phyloP scores from a whole-genome alignment of 345 rosid species.

The Aethionema arabicum region DNA sequence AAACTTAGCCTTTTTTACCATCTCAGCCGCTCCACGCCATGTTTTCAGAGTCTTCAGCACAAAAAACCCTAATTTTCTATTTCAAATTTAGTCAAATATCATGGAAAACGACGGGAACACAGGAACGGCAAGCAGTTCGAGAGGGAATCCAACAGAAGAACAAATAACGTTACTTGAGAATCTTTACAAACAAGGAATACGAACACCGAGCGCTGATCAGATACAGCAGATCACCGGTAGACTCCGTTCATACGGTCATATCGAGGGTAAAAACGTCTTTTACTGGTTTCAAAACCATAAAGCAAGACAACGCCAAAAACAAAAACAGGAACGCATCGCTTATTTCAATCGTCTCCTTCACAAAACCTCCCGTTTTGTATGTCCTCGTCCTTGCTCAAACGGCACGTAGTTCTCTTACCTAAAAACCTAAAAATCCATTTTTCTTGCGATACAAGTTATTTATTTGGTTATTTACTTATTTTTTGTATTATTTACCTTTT shows the following conservation, averaged over 20 bases:
- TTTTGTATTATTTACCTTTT: neutral
- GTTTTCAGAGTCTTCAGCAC: slow-evolving; percentile 91
- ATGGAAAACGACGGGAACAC: slow-evolving; percentile 31
- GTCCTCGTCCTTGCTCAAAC: slow-evolving; percentile 48
- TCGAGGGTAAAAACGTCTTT: slow-evolving; percentile 97
- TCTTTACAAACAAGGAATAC: slow-evolving; percentile 67
- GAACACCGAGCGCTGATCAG: slow-evolving; percentile 90
- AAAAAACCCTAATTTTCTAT: slow-evolving; percentile 28
- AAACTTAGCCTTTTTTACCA: slow-evolving; percentile 29
- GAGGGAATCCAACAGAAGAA: slow-evolving; percentile 96
- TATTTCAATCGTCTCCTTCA: slow-evolving; percentile 54
- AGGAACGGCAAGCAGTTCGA: slow-evolving; percentile 41
- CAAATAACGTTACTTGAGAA: slow-evolving; percentile 73
- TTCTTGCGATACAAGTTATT: neutral
- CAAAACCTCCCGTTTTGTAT: slow-evolving; percentile 39
- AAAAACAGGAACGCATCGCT: slow-evolving; percentile 68
- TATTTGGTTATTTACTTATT: too few species aligned
- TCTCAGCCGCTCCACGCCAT: slow-evolving; percentile 69
- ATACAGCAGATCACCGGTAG: slow-evolving; percentile 79
- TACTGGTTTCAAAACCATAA: slow-evolving; percentile 99
- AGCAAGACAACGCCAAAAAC: slow-evolving; percentile 93
- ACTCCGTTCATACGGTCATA: slow-evolving; percentile 73
- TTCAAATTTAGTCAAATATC: neutral
- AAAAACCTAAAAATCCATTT: neutral
- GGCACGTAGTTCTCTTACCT: slow-evolving; percentile 43